Base-by-base conservation (phyloP, 345 rosid genomes). In the Mallotus nudiflorus region DNA sequence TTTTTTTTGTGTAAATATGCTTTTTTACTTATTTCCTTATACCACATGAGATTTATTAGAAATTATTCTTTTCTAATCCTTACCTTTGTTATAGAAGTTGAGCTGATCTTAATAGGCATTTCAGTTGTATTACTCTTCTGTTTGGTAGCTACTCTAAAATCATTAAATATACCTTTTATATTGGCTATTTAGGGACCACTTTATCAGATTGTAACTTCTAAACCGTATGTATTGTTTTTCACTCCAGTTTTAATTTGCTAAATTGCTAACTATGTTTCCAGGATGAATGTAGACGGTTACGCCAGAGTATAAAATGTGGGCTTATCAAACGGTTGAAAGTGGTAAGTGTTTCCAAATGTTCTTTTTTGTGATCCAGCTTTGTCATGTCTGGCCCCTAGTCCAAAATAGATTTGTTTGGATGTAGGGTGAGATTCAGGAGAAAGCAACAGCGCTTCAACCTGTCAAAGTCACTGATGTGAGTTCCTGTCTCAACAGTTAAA, bases 261-360 rank as follows among this genome's bases (percentile, higher is more conserved):
- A 67, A 57, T 56, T 65, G 55, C 49, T 61, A 68, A 16, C 50
- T 46, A 40, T 76, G 50, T 62, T 78, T 53, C 83, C 31, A 96
- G 99, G 99, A 96, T 80, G 99, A 96, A 87, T 92, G 97, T 82
- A 92, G 91, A 77, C 97, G 99, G 15, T 82, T 96, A 48, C 94
- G 95, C 67, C 99, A 96, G 79, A 92, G 99, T 88, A 96, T 96
- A 70, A 96, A 91, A 74, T 92, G 97, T 79, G 96, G 97, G 76
- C 85, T 96, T 65, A 88, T 92, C 78, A 85, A 84, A 72, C 88
- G 95, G 67, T 75, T 96, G 77, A 89, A 91, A 49, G 97, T 96
- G 96, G 98, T 96, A 89, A 80, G 68, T 42, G 11, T 42, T 42
- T 42, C 46, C 14, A 48, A 51, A n/a, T 66, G 42, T 57, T 69